A percentile compares a stretch with the other conserved stretches of the same genome.
Evolutionary conservation across 2,329 filamentous ascomycete genomes (phyloP).

Genomic region (Aspergillus japonicus): DNA sequence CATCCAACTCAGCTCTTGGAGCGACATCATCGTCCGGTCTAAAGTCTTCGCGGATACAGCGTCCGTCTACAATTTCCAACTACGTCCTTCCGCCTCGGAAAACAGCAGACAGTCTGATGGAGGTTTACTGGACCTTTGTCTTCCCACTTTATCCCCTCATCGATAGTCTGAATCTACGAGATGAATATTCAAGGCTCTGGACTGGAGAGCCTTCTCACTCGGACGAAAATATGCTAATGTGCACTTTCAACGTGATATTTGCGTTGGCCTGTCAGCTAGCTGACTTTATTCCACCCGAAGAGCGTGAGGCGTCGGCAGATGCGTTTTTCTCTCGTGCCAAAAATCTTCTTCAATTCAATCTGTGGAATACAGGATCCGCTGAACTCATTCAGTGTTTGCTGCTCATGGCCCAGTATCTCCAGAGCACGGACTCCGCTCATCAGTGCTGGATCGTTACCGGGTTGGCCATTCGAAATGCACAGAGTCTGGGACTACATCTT

Average conservation of each 20-base stretch:
- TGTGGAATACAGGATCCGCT: constrained; percentile 46
- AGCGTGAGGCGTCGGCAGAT: constrained; percentile 43
- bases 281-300: constrained; percentile 42
- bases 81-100: constrained; percentile 48
- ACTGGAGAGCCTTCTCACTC: constrained; percentile 36
- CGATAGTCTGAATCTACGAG: constrained; percentile 38
- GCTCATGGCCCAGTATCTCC: constrained; percentile 51
- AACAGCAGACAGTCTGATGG: constrained; percentile 48
- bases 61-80: constrained; percentile 16
- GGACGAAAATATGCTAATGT: constrained; percentile 47
- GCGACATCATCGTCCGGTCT: constrained; percentile 17
- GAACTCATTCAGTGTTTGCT: constrained; percentile 50
- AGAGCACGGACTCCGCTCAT: constrained; percentile 50
- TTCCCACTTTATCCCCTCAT: constrained; percentile 51
- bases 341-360: constrained; percentile 43
- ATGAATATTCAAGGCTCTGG: constrained; percentile 45
- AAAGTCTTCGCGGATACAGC: constrained; percentile 21
- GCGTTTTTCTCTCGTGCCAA: constrained; percentile 47
- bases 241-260: constrained; percentile 49
- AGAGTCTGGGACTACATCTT: constrained; percentile 49
- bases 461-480: constrained; percentile 48
- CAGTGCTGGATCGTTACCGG: constrained; percentile 54
- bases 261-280: constrained; percentile 48
- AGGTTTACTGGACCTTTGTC: constrained; percentile 49
- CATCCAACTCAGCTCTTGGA: constrained; percentile 18